Conservation (phyloP, 1,284 basidiomycete genomes). For the Puccinia novopanici region DNA sequence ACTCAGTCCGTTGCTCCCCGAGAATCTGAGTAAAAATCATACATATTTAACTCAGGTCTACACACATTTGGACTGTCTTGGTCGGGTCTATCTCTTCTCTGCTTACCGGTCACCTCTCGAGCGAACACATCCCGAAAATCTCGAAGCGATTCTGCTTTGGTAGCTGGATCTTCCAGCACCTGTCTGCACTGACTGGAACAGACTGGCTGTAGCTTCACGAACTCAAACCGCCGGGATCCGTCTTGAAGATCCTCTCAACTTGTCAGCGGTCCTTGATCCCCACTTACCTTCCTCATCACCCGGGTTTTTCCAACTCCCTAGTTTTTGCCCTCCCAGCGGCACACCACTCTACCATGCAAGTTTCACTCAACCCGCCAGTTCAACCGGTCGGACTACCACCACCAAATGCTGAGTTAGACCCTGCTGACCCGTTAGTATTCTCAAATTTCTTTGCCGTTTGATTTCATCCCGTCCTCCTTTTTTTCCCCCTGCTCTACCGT, state of each 20-base stretch:
- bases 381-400: slow-evolving; percentile 6
- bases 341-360: slow-evolving; percentile 3
- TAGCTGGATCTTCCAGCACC: too few relatives aligned
- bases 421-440: slow-evolving; percentile 37
- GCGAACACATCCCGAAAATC: too few relatives aligned
- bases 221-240: not conserved
- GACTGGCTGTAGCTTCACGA: not conserved
- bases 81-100: too few relatives aligned
- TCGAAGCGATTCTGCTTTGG: too few relatives aligned
- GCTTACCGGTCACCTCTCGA: too few relatives aligned
- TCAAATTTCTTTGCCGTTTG: not conserved
- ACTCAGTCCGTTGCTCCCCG: too few relatives aligned
- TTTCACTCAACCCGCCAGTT: slow-evolving; percentile 20
- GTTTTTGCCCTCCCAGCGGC: not conserved
- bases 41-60: too few relatives aligned
- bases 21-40: too few relatives aligned
- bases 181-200: not conserved
- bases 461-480: not conserved
- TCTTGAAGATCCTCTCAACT: not conserved
- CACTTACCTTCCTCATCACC: not conserved
- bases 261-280: not conserved
- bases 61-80: too few relatives aligned
- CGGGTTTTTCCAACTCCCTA: not conserved
- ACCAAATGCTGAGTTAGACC: not conserved
- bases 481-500: not conserved